These are phyloP conservation scores for Dactylella cylindrospora DNA, from an alignment of 2,329 filamentous ascomycete species.

Conservation along the genomic window DNA sequence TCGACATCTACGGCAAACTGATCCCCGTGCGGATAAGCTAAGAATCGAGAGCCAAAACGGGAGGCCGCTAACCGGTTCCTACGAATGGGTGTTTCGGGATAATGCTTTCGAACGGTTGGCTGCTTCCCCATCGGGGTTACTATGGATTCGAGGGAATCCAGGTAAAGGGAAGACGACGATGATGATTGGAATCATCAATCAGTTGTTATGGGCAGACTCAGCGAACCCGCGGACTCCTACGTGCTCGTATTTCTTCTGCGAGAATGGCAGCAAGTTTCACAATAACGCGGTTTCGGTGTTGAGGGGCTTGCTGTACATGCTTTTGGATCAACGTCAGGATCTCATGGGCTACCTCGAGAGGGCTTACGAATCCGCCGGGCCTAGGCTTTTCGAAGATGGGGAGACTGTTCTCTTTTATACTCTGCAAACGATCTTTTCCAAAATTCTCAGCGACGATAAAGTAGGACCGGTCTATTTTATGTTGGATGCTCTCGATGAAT, in stretches of 20 bases:
- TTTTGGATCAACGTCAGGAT: not conserved
- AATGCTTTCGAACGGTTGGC: no score
- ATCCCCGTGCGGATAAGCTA: no score
- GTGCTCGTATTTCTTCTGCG: not conserved
- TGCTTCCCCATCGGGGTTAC: no score
- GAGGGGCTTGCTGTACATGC: not conserved
- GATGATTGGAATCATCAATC: not conserved
- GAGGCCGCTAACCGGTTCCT: no score
- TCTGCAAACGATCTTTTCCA: not conserved
- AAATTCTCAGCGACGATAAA: not conserved
- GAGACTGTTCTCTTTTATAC: not conserved
- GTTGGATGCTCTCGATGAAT: slow-evolving; percentile 1
- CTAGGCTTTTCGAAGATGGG: not conserved
- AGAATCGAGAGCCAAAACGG: no score
- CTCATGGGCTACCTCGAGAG: not conserved
- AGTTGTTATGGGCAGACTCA: not conserved
- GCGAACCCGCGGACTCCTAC: not conserved
- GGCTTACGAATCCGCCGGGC: not conserved
- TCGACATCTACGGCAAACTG: no score
- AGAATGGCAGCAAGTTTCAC: slow-evolving; percentile 1
- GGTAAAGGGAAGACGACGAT: slow-evolving; percentile 9
- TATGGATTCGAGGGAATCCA: not conserved
- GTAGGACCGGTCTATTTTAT: not conserved
- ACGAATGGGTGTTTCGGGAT: no score
- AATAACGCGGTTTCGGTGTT: slow-evolving; percentile 1